Base-by-base conservation (phyloP, 1,284 basidiomycete genomes). In the Termitomyces sp. region DNA sequence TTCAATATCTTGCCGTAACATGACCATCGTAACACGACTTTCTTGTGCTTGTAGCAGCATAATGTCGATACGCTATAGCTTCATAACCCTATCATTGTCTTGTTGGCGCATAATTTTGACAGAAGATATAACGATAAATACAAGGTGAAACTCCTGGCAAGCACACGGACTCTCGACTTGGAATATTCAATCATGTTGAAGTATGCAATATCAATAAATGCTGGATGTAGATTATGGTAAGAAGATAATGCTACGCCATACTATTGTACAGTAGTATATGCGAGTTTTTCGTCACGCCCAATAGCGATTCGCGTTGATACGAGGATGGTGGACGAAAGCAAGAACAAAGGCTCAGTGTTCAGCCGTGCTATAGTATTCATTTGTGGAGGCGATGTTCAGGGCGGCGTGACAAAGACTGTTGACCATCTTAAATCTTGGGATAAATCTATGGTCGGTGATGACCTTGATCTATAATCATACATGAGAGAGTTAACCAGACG, bases 371-470 rank as follows among this genome's bases (percentile, higher is more conserved):
- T 24, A 24, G 24, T 24, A 24, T n/a, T n/a, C n/a, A n/a, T n/a
- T n/a, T n/a, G n/a, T n/a, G n/a, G n/a, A n/a, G n/a, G n/a, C n/a
- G n/a, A n/a, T n/a, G n/a, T n/a, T n/a, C n/a, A n/a, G n/a, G n/a
- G n/a, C n/a, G n/a, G n/a, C n/a, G n/a, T n/a, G n/a, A n/a, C n/a
- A n/a, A n/a, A n/a, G n/a, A n/a, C n/a, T n/a, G n/a, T n/a, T n/a
- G 52, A 57, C 52, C n/a, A 57, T 45, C 26, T 57, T 54, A 44
- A 54, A 57, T 13, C 48, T 38, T 6, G 58, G 58, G 21, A 57
- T 54, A 5, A 59, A 33, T 47, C 34, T 15, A 13, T 44, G 21
- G 6, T 50, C 13, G 17, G 34, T 52, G 21, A 59, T 34, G 21
- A 54, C 24, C 2, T 54, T 8, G 2, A 59, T 49, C 58, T 59